These are phyloP conservation scores for Phlegmacium glaucopus DNA, from an alignment of 768 basidiomycete genomes.

Conservation along the genomic window DNA sequence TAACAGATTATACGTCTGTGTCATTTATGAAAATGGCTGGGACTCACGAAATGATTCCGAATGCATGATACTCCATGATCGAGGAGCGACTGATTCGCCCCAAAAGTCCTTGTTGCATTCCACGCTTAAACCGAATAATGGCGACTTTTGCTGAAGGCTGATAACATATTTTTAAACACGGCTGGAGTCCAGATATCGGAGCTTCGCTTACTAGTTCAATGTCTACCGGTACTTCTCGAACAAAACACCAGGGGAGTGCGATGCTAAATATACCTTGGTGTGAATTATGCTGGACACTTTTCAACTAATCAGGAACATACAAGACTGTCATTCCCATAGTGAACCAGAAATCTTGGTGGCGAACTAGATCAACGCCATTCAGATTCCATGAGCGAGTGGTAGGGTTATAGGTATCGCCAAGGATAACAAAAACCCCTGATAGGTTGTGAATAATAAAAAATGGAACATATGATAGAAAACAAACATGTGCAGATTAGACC, in stretches of 20 bases:
- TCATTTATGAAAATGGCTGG: slow-evolving; percentile 1
- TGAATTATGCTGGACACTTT: slow-evolving; percentile 9
- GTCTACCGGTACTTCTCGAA: slow-evolving; percentile 68
- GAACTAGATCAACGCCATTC: slow-evolving; percentile 49
- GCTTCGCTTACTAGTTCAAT: slow-evolving; percentile 63
- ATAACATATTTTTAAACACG: slow-evolving; percentile 8
- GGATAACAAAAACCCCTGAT: slow-evolving; percentile 62
- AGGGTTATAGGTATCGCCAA: slow-evolving; percentile 61
- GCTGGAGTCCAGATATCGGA: slow-evolving; percentile 7
- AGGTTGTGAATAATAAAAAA: neutral
- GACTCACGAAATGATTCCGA: slow-evolving; percentile 71
- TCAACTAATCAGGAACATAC: slow-evolving; percentile 35
- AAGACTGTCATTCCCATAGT: slow-evolving; percentile 69
- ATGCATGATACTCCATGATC: slow-evolving; percentile 81
- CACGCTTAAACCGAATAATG: slow-evolving; percentile 73
- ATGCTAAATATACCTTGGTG: slow-evolving; percentile 40
- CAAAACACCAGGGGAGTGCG: slow-evolving; percentile 71
- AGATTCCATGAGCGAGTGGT: slow-evolving; percentile 54
- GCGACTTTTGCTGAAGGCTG: slow-evolving; percentile 81
- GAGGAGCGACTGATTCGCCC: slow-evolving; percentile 70
- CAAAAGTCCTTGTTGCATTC: slow-evolving; percentile 81
- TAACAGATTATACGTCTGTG: slow-evolving; percentile 2
- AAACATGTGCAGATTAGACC: slow-evolving; percentile 49
- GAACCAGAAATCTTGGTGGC: slow-evolving; percentile 79
- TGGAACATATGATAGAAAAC: slow-evolving; percentile 5